Evolutionary conservation across 2,329 filamentous ascomycete genomes (phyloP).

Genomic region (Cladosporium oxysporum): DNA sequence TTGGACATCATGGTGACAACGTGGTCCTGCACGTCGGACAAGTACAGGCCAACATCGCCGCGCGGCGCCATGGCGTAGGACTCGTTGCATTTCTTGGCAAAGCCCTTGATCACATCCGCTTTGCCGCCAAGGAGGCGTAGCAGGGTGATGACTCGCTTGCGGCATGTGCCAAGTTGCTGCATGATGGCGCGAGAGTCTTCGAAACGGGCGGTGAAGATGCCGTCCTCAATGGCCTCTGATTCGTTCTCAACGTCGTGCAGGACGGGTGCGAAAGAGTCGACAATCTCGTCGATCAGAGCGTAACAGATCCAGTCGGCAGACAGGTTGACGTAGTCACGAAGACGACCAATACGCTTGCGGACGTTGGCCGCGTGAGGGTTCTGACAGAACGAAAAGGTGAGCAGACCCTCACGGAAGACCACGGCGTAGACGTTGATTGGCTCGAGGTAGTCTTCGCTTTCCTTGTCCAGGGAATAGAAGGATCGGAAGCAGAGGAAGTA

Average conservation of each 20-base stretch:
- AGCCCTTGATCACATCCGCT: conserved; percentile 96
- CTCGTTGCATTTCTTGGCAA: conserved; percentile 98
- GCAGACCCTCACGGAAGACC: conserved; percentile 90
- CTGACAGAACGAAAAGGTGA: conserved; percentile 90
- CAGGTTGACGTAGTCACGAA: conserved; percentile 92
- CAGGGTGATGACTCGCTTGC: conserved; percentile 92
- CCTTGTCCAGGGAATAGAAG: conserved; percentile 80
- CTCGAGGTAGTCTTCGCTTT: conserved; percentile 80
- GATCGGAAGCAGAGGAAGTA: conserved; percentile 98
- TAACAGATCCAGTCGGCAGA: conserved; percentile 99
- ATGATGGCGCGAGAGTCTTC: conserved; percentile 89
- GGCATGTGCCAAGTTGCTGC: conserved; percentile 81
- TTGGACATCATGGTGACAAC: conserved; percentile 99
- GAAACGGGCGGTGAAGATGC: conserved; percentile 86
- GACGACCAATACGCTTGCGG: conserved; percentile 82
- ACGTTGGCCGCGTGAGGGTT: conserved; percentile 88
- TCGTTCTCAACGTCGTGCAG: conserved; percentile 85
- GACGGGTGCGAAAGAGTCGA: conserved; percentile 89
- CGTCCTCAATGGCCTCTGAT: conserved; percentile 91
- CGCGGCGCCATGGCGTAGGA: conserved; percentile 93
- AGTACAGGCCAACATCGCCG: conserved; percentile 93
- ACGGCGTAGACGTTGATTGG: conserved; percentile 96
- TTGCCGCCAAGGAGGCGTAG: conserved; percentile 93
- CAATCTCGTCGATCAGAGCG: conserved; percentile 96
- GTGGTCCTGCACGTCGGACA: conserved; percentile 98